Percentiles rank a stretch among this genome's conserved stretches.
These are phyloP conservation scores for Exophiala bonariae DNA, from an alignment of 2,329 filamentous ascomycete species.

Conservation along the genomic window DNA sequence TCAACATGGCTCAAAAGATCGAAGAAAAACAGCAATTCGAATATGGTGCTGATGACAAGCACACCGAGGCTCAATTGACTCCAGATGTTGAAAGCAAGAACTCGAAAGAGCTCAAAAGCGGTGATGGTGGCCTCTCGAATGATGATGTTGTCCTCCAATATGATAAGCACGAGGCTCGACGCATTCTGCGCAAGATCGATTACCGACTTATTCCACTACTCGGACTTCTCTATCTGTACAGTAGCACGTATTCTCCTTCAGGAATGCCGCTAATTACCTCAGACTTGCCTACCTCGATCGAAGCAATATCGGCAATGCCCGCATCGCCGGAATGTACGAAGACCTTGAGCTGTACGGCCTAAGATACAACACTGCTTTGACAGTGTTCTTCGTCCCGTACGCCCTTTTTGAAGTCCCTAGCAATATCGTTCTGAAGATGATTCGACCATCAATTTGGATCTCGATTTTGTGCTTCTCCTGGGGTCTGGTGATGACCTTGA, in stretches of 20 bases:
- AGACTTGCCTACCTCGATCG: conserved; percentile 36
- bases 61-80: no score
- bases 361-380: conserved; percentile 36
- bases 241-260: conserved; percentile 43
- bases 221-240: conserved; percentile 44
- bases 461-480: conserved; percentile 20
- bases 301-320: conserved; percentile 49
- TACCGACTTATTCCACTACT: conserved; percentile 43
- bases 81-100: no score
- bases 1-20: no score
- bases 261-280: conserved; percentile 1
- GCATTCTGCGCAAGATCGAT: conserved; percentile 46
- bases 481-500: conserved; percentile 51
- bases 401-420: conserved; percentile 41
- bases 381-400: conserved; percentile 29
- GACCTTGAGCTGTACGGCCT: conserved; percentile 44
- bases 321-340: conserved; percentile 44
- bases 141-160: not conserved
- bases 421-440: conserved; percentile 49
- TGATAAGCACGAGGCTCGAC: conserved; percentile 16
- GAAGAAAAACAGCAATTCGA: no score
- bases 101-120: not conserved
- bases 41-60: no score
- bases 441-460: conserved; percentile 23
- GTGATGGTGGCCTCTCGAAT: not conserved